Base-by-base conservation (phyloP, 345 rosid species). In the Arabis hirsuta region DNA sequence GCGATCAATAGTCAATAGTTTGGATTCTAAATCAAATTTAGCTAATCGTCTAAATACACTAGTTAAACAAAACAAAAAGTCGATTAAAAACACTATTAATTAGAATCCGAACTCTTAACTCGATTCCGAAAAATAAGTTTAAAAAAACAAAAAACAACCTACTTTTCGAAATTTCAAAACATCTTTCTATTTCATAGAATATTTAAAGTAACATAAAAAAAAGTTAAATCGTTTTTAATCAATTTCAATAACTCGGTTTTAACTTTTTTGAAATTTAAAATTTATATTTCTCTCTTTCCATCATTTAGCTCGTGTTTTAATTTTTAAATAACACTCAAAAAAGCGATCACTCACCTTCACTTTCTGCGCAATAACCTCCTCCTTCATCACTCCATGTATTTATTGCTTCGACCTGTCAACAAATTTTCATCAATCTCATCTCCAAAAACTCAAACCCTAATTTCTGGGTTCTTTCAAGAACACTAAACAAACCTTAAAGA, bases 281-380 rank as follows among this genome's bases (percentile, higher is more conserved):
- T 19, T 24, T 55, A 29, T 44, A 47, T 50, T 71, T n/a, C 9
- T 16, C 2, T 64, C 67, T 76, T 57, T 12, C 55, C 14, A 76
- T 76, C 72, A 58, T 71, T 76, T 71, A 50, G 52, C 63, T 76
- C 57, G 57, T 71, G 80, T 34, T 57, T 48, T 43, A 32, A 39
- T 76, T 34, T 57, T 48, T 43, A 32, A 39, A 44, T 34, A 43
- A 39, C 55, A 22, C 62, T 22, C n/a, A 51, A 71, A 52, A 58
- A 68, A 68, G 67, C 29, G 42, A 26, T 14, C 62, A n/a, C 36
- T 66, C 43, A 10, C 11, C 38, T 32, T 76, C 67, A 48, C 76
- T 58, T 76, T 76, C 76, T 71, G 6, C 56, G 80, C 53, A 71
- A 41, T 5, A 34, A 9, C 62, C 62, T 61, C 24, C 65, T 36